Percentiles rank a stretch among this genome's conserved stretches.
These are phyloP conservation scores for Desmodesmus armatus DNA, from an alignment of 139 green algal species.

Conservation along the genomic window DNA sequence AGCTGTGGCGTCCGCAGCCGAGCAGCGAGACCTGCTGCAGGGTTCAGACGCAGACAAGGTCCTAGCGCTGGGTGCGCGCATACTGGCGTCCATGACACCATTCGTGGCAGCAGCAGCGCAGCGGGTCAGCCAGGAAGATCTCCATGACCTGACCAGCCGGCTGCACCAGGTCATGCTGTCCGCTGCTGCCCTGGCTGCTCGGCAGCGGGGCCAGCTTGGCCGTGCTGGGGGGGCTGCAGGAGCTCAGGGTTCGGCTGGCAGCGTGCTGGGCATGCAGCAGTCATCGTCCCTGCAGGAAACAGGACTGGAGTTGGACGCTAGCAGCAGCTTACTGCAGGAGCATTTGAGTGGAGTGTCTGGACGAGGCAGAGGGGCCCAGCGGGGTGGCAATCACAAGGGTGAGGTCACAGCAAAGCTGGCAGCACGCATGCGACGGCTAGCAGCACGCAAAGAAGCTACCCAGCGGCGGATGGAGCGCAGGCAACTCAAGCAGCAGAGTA, in stretches of 20 bases:
- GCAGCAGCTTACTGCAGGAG: neutral
- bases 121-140: neutral
- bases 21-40: neutral
- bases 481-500: neutral
- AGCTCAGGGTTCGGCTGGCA: neutral
- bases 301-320: neutral
- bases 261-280: neutral
- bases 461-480: neutral
- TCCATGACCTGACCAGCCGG: slow-evolving; percentile 1
- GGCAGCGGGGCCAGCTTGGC: neutral
- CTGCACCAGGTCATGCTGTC: slow-evolving; percentile 41
- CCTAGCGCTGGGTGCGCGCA: slow-evolving; percentile 13
- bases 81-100: slow-evolving; percentile 1
- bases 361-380: no score
- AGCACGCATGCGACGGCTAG: slow-evolving; percentile 20
- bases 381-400: no score
- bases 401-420: slow-evolving; percentile 8
- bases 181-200: slow-evolving; percentile 8
- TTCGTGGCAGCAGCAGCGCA: slow-evolving; percentile 28
- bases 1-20: neutral
- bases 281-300: neutral
- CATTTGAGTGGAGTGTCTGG: no score
- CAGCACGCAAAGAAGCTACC: neutral
- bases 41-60: slow-evolving; percentile 15
- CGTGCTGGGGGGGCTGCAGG: neutral